Conservation (phyloP, 2,329 filamentous ascomycete genomes). For the Cytospora piceae region DNA sequence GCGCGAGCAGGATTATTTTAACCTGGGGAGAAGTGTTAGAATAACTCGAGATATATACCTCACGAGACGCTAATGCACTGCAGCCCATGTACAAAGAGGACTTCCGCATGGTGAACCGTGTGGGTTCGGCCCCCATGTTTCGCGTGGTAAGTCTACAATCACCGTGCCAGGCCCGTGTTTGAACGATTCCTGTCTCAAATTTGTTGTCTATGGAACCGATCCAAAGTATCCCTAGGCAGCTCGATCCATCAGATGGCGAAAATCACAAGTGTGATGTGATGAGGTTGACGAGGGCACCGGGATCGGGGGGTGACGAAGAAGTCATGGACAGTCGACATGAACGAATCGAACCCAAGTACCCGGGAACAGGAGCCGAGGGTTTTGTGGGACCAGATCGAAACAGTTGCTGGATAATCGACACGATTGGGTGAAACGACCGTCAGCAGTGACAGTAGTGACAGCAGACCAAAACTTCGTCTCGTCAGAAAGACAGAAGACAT, state of each 20-base stretch:
- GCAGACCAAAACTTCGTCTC: not conserved
- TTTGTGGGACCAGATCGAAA: slow-evolving; percentile 16
- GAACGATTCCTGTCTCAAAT: slow-evolving; percentile 24
- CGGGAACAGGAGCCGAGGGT: slow-evolving; percentile 24
- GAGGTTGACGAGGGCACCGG: not conserved
- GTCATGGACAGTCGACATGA: not conserved
- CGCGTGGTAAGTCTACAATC: not conserved
- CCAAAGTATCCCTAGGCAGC: not conserved
- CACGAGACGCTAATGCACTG: slow-evolving; percentile 46
- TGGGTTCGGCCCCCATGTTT: slow-evolving; percentile 35
- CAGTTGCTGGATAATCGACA: not conserved
- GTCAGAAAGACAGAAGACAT: slow-evolving; percentile 31
- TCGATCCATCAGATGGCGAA: not conserved
- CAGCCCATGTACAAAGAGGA: slow-evolving; percentile 36
- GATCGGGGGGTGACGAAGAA: not conserved
- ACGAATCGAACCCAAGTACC: slow-evolving; percentile 19
- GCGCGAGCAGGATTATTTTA: slow-evolving; percentile 4
- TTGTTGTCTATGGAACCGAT: slow-evolving; percentile 30
- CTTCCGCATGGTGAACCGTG: slow-evolving; percentile 32
- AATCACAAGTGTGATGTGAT: slow-evolving; percentile 3
- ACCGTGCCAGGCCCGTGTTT: slow-evolving; percentile 31
- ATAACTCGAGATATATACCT: slow-evolving; percentile 28
- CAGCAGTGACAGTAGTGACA: not conserved
- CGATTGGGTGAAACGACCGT: slow-evolving; percentile 6
- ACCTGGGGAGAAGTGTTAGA: not conserved